These are phyloP conservation scores for Trichoderma guizhouense DNA, from an alignment of 2,329 filamentous ascomycete species.

Conservation along the genomic window DNA sequence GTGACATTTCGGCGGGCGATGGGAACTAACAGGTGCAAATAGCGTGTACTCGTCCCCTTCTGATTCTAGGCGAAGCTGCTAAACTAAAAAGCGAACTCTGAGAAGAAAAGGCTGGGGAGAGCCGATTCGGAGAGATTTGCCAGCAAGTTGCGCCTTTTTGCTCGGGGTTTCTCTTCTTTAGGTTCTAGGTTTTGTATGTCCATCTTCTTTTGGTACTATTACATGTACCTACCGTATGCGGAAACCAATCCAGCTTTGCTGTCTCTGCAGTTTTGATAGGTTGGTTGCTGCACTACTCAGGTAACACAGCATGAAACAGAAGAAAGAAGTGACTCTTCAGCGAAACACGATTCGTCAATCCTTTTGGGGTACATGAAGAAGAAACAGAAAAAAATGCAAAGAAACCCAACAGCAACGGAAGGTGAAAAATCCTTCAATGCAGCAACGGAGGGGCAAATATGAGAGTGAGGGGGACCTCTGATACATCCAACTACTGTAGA, in stretches of 20 bases:
- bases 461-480: neutral
- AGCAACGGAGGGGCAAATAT: neutral
- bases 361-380: neutral
- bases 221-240: neutral
- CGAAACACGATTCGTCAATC: neutral
- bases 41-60: neutral
- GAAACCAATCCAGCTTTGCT: neutral
- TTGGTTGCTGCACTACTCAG: neutral
- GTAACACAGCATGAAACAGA: neutral
- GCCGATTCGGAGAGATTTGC: neutral
- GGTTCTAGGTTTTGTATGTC: neutral
- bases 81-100: neutral
- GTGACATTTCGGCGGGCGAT: constrained; percentile 3
- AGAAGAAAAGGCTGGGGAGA: neutral
- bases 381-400: neutral
- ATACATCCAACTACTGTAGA: neutral
- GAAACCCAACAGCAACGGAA: neutral
- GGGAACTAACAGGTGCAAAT: neutral
- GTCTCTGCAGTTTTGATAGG: neutral
- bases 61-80: neutral
- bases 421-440: neutral
- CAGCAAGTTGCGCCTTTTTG: neutral
- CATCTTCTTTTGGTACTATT: neutral
- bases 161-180: neutral
- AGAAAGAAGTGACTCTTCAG: neutral